Percentiles rank a stretch among this genome's conserved stretches.
These are phyloP conservation scores for Salvia sclarea DNA, from an alignment of 305 asterid genomes.

Conservation along the genomic window DNA sequence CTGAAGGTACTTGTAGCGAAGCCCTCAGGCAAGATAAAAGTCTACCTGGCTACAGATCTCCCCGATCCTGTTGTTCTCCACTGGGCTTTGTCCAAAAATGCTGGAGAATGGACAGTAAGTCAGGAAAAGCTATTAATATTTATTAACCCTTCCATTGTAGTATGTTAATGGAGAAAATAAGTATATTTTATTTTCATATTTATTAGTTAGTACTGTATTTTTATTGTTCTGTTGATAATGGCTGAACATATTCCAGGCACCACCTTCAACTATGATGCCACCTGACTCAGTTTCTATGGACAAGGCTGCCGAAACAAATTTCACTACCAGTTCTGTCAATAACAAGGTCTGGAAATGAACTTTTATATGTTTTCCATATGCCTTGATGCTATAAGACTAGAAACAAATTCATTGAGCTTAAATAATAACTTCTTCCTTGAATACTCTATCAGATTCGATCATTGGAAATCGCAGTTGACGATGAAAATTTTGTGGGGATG, in stretches of 20 bases:
- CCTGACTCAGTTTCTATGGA: constrained; percentile 68
- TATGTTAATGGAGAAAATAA: constrained; percentile 3
- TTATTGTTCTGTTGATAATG: constrained; percentile 18
- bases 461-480: constrained; percentile 73
- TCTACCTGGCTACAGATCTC: constrained; percentile 81
- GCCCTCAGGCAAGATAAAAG: constrained; percentile 58
- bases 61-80: constrained; percentile 81
- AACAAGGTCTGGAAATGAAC: constrained; percentile 54
- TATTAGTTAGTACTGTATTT: constrained; percentile 11
- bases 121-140: constrained; percentile 15
- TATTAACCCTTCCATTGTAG: constrained; percentile 13
- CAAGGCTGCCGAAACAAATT: constrained; percentile 69
- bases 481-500: constrained; percentile 78
- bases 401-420: constrained; percentile 12
- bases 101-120: constrained; percentile 91
- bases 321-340: constrained; percentile 48
- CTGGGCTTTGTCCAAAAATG: constrained; percentile 90
- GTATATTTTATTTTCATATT: neutral
- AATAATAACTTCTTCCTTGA: constrained; percentile 29
- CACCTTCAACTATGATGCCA: constrained; percentile 76
- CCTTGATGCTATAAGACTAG: constrained; percentile 24
- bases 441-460: constrained; percentile 72
- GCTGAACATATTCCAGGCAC: constrained; percentile 57
- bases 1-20: constrained; percentile 77
- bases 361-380: constrained; percentile 27